phyloP scores from a whole-genome alignment of 2,329 filamentous ascomycete species.

The Scedosporium aurantiacum region DNA sequence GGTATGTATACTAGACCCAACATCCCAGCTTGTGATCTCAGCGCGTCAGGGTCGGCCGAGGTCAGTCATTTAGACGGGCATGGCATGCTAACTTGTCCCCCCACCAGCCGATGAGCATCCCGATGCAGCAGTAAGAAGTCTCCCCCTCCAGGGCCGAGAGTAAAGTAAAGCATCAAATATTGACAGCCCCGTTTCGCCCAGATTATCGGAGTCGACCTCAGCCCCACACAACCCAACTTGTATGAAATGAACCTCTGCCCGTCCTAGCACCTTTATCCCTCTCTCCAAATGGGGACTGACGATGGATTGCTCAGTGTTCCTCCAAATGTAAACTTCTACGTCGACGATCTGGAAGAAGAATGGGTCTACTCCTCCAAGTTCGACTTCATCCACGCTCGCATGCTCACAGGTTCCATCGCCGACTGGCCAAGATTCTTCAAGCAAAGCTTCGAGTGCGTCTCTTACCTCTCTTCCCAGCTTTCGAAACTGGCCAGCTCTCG shows the following conservation, averaged over 20 bases:
- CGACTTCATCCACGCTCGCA: conserved; percentile 27
- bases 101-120: conserved; percentile 15
- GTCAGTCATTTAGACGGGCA: background rate
- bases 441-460: conserved; percentile 21
- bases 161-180: no score
- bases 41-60: no score
- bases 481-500: no score
- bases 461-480: background rate
- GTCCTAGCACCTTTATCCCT: no score
- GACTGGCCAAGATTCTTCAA: conserved; percentile 22
- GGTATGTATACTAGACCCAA: conserved; percentile 8
- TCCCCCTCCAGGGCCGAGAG: no score
- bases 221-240: conserved; percentile 28
- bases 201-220: conserved; percentile 29
- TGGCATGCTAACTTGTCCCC: background rate
- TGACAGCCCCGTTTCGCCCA: conserved; percentile 4
- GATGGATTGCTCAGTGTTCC: conserved; percentile 24
- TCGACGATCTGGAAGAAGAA: conserved; percentile 29
- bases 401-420: conserved; percentile 18
- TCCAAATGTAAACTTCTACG: conserved; percentile 36
- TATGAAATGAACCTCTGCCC: conserved; percentile 11
- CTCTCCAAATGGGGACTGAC: background rate
- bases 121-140: conserved; percentile 13
- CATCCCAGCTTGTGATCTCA: no score
- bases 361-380: conserved; percentile 28